phyloP scores from a whole-genome alignment of 176 grass and related monocot genomes.

The Phyllostachys edulis region DNA sequence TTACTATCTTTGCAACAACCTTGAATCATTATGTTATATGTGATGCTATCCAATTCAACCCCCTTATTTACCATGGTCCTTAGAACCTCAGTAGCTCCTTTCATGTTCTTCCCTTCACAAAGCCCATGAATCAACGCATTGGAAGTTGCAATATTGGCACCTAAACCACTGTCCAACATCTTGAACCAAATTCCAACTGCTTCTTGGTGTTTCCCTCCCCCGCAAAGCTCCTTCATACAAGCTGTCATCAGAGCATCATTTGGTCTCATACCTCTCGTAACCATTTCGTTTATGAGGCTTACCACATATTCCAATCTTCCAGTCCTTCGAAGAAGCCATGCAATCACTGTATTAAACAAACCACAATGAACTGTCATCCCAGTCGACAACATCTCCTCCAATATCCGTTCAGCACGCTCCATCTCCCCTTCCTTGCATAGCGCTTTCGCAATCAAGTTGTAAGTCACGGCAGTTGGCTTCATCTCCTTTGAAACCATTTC shows the following conservation, averaged over 20 bases:
- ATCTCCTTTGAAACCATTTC: constrained; percentile 66
- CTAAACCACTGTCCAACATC: constrained; percentile 62
- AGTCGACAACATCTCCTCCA: constrained; percentile 72
- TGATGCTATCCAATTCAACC: constrained; percentile 64
- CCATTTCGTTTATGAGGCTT: constrained; percentile 57
- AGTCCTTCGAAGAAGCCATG: constrained; percentile 52
- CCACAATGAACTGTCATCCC: constrained; percentile 61
- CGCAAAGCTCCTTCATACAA: constrained; percentile 65
- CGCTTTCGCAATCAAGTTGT: constrained; percentile 57
- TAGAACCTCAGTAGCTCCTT: constrained; percentile 59
- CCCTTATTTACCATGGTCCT: constrained; percentile 56
- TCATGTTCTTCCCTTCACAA: constrained; percentile 52
- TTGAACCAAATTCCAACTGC: constrained; percentile 60
- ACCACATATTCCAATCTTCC: constrained; percentile 55
- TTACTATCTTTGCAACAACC: constrained; percentile 71
- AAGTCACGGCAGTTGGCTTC: constrained; percentile 64
- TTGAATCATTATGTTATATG: constrained; percentile 84
- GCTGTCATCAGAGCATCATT: constrained; percentile 82
- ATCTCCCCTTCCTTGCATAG: constrained; percentile 79
- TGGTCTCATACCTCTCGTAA: constrained; percentile 63
- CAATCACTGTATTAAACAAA: constrained; percentile 70
- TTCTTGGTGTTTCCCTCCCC: constrained; percentile 52
- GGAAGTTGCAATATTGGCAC: constrained; percentile 59
- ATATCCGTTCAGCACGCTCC: constrained; percentile 55
- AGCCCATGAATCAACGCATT: constrained; percentile 92